Conservation (phyloP, 1,284 basidiomycete species). For the Trametes polyzona region DNA sequence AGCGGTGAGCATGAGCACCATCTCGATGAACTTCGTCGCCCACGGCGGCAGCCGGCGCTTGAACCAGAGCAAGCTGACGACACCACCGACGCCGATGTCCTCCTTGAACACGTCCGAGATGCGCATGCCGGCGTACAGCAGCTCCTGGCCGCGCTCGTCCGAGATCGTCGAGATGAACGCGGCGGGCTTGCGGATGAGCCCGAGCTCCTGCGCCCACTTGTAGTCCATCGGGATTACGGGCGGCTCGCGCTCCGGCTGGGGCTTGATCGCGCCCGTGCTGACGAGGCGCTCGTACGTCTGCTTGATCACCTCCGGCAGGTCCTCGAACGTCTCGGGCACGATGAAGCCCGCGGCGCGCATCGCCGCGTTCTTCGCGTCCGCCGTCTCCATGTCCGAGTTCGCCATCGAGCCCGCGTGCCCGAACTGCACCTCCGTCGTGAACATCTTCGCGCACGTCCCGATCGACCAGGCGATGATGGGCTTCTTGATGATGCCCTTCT, state of each 20-base stretch:
- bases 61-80: conserved; percentile 97
- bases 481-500: conserved; percentile 93
- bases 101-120: conserved; percentile 99
- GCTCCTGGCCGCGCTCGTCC: conserved; percentile 98
- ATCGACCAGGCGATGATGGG: conserved; percentile 99
- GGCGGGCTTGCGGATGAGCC: conserved; percentile 97
- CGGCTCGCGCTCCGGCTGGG: conserved; percentile 83
- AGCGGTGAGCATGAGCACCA: conserved; percentile 98
- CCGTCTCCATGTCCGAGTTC: conserved; percentile 96
- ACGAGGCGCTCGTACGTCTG: conserved; percentile 90
- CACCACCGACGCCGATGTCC: conserved; percentile 96
- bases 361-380: conserved; percentile 95
- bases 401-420: conserved; percentile 99
- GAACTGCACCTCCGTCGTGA: conserved; percentile 98
- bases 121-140: conserved; percentile 98
- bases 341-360: conserved; percentile 97
- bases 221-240: conserved; percentile 99
- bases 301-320: conserved; percentile 85
- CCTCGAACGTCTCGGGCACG: conserved; percentile 98
- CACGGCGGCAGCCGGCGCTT: conserved; percentile 88
- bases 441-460: conserved; percentile 99
- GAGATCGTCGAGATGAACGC: conserved; percentile 99
- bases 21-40: conserved; percentile 98
- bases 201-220: conserved; percentile 99
- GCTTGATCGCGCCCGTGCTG: conserved; percentile 67